Percentiles rank a stretch among this genome's conserved stretches.
phyloP scores from a whole-genome alignment of 2,329 filamentous ascomycete species.

The Fusarium sp. region DNA sequence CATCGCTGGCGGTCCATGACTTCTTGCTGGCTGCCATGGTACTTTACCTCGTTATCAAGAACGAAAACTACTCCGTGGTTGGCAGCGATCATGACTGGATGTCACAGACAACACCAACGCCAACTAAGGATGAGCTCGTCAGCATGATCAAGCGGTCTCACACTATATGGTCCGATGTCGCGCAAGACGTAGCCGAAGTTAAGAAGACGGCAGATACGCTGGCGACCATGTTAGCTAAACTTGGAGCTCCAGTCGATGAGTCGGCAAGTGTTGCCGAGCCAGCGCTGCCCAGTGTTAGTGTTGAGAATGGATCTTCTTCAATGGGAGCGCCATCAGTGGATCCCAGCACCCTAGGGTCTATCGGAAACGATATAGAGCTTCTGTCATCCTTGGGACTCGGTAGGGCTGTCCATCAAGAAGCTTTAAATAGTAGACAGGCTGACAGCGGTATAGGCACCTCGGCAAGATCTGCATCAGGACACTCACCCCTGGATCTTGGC shows the following conservation, averaged over 20 bases:
- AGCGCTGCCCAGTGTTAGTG: slow-evolving; percentile 7
- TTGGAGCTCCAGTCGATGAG: slow-evolving; percentile 53
- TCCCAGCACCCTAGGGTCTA: slow-evolving; percentile 39
- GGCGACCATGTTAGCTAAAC: slow-evolving; percentile 61
- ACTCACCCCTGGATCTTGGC: slow-evolving; percentile 42
- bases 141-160: slow-evolving; percentile 60
- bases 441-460: slow-evolving; percentile 35
- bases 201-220: slow-evolving; percentile 64
- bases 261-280: slow-evolving; percentile 10
- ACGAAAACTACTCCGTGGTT: slow-evolving; percentile 57
- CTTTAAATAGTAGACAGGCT: slow-evolving; percentile 28
- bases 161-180: slow-evolving; percentile 61
- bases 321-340: slow-evolving; percentile 39
- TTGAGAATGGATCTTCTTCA: slow-evolving; percentile 36
- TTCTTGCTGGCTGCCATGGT: slow-evolving; percentile 74
- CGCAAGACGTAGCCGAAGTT: slow-evolving; percentile 56
- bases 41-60: slow-evolving; percentile 67
- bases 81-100: slow-evolving; percentile 56
- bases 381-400: slow-evolving; percentile 44
- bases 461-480: slow-evolving; percentile 38
- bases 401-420: slow-evolving; percentile 26
- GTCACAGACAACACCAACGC: slow-evolving; percentile 50
- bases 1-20: slow-evolving; percentile 71
- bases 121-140: slow-evolving; percentile 58
- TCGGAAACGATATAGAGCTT: slow-evolving; percentile 40